These are phyloP conservation scores for Colletotrichum euphorbiae DNA, from an alignment of 2,329 filamentous ascomycete genomes.

Conservation along the genomic window DNA sequence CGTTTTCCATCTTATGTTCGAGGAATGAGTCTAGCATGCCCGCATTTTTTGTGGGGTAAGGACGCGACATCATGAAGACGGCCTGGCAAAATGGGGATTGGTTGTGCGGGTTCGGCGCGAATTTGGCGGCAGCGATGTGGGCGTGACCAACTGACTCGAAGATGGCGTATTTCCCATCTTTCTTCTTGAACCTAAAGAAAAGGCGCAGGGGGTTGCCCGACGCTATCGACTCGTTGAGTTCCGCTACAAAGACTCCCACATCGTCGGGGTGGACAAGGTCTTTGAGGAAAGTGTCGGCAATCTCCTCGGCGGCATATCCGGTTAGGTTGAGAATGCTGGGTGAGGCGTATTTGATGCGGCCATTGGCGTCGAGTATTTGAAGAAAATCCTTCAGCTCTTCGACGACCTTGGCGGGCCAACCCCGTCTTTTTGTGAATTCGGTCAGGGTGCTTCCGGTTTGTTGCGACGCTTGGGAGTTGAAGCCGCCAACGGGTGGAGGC, in stretches of 20 bases:
- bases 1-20: constrained; percentile 97
- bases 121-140: constrained; percentile 80
- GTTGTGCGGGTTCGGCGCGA: constrained; percentile 71
- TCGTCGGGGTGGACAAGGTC: constrained; percentile 91
- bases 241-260: constrained; percentile 82
- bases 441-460: constrained; percentile 60
- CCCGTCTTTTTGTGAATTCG: constrained; percentile 70
- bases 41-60: constrained; percentile 90
- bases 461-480: constrained; percentile 46
- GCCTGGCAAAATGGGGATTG: constrained; percentile 82
- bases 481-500: constrained; percentile 54
- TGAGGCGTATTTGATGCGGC: constrained; percentile 87
- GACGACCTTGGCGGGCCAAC: constrained; percentile 90
- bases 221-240: constrained; percentile 90
- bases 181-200: constrained; percentile 86
- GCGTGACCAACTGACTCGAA: constrained; percentile 95
- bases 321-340: constrained; percentile 80
- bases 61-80: constrained; percentile 92
- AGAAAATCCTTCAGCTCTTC: constrained; percentile 91
- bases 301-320: constrained; percentile 77
- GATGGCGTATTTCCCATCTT: constrained; percentile 79
- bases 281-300: constrained; percentile 80
- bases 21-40: constrained; percentile 90
- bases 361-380: constrained; percentile 87
- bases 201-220: constrained; percentile 83